Evolutionary conservation across 2,329 filamentous ascomycete species (phyloP).

Genomic region (Curvularia lunata): DNA sequence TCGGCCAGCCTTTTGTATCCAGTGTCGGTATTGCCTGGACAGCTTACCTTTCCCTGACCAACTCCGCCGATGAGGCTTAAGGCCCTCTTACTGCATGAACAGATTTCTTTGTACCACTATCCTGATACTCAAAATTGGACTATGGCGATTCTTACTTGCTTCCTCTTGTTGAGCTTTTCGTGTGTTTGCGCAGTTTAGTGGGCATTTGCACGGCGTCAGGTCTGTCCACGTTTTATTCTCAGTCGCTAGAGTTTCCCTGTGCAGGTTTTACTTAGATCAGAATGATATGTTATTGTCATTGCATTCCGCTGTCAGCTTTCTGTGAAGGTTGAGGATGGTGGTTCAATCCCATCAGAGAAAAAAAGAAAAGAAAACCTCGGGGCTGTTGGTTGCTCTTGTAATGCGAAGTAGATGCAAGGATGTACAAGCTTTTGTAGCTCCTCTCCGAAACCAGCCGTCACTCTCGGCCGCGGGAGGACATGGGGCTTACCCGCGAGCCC

Average conservation of each 20-base stretch:
- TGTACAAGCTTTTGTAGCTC: constrained; percentile 5
- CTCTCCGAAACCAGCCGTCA: constrained; percentile 1
- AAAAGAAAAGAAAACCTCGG: background rate
- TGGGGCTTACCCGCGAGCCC: constrained; percentile 10
- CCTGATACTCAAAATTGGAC: constrained; percentile 20
- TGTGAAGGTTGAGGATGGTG: background rate
- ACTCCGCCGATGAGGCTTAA: constrained; percentile 75
- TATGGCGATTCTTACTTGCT: constrained; percentile 17
- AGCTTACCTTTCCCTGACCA: constrained; percentile 90
- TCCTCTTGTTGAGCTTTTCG: constrained; percentile 24
- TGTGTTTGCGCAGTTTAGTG: constrained; percentile 29
- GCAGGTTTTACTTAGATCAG: constrained; percentile 9
- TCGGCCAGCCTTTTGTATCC: constrained; percentile 84
- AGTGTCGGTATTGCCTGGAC: constrained; percentile 97
- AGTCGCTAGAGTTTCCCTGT: constrained; percentile 10
- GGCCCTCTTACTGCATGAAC: constrained; percentile 10
- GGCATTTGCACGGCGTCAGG: constrained; percentile 28
- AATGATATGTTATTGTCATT: constrained; percentile 5
- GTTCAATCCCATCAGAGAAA: background rate
- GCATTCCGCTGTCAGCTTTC: no score
- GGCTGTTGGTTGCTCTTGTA: background rate
- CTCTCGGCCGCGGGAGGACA: constrained; percentile 35
- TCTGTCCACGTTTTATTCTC: constrained; percentile 15
- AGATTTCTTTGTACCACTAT: constrained; percentile 26
- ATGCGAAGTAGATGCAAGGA: background rate